These are phyloP conservation scores for Pythium dissotocum DNA, from an alignment of 352 stramenopile species.

Conservation along the genomic window DNA sequence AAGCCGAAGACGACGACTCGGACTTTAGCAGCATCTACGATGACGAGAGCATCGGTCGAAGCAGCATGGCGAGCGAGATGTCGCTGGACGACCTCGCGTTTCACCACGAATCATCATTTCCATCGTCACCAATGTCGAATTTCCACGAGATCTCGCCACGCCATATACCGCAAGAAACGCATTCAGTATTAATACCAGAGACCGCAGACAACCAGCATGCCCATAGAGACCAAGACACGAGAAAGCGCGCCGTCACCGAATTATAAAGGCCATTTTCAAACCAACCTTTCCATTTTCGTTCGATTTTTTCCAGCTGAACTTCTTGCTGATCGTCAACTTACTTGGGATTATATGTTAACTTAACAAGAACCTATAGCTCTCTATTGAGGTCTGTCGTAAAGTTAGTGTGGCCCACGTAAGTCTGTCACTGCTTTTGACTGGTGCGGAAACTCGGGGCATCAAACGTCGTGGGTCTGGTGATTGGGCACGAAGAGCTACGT, in stretches of 20 bases:
- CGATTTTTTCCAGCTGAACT: neutral
- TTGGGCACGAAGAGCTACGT: constrained; percentile 4
- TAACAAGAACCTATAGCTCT: constrained; percentile 15
- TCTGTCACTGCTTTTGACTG: constrained; percentile 18
- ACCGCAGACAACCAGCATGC: neutral
- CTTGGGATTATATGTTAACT: constrained; percentile 8
- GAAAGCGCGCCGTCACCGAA: constrained; percentile 20
- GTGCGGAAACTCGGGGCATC: constrained; percentile 25
- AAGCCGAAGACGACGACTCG: constrained; percentile 16
- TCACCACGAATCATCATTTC: constrained; percentile 17
- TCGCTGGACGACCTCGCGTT: constrained; percentile 11
- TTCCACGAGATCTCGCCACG: constrained; percentile 19
- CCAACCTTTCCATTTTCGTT: neutral
- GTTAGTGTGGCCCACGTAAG: constrained; percentile 14
- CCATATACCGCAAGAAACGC: neutral
- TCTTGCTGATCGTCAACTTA: neutral
- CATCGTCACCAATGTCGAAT: constrained; percentile 13
- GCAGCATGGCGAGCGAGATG: constrained; percentile 12
- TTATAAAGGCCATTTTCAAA: constrained; percentile 13
- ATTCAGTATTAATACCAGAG: constrained; percentile 1
- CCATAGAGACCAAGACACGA: neutral
- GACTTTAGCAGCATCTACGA: constrained; percentile 17
- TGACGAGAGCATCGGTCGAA: constrained; percentile 5
- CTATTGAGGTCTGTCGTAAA: constrained; percentile 7
- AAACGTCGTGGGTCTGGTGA: constrained; percentile 23